These are phyloP conservation scores for Tetracentron sinense DNA, from an alignment of 164 flowering plant genomes.

Conservation along the genomic window DNA sequence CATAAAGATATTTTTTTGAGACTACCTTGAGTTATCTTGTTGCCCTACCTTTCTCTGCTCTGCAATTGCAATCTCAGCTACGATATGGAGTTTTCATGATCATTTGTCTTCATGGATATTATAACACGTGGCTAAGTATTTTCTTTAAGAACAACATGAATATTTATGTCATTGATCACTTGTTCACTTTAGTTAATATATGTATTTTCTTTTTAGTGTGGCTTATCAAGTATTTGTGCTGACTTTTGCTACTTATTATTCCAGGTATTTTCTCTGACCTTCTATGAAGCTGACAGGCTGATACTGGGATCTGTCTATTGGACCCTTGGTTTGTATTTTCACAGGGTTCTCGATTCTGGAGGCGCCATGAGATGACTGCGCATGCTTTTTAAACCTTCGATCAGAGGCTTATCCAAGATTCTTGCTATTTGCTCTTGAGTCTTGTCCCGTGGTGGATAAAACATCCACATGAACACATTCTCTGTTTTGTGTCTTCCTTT, in stretches of 20 bases:
- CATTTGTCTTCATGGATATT: neutral
- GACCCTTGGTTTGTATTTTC: slow-evolving; percentile 67
- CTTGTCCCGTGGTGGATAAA: neutral
- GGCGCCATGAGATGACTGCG: slow-evolving; percentile 14
- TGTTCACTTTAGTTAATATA: slow-evolving; percentile 3
- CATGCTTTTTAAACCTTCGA: slow-evolving; percentile 26
- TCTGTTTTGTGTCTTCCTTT: no score
- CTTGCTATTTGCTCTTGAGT: slow-evolving; percentile 10
- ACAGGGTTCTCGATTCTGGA: slow-evolving; percentile 46
- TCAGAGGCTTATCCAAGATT: slow-evolving; percentile 15
- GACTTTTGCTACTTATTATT: slow-evolving; percentile 53
- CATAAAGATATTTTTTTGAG: no score
- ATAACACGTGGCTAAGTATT: neutral
- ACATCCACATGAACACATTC: neutral
- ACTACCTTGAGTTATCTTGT: neutral
- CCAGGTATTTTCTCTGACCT: slow-evolving; percentile 99
- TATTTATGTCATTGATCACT: neutral
- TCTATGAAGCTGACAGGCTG: slow-evolving; percentile 90
- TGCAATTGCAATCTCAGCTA: no score
- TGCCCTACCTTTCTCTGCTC: neutral
- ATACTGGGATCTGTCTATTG: slow-evolving; percentile 51
- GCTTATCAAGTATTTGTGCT: slow-evolving; percentile 18
- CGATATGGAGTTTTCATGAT: no score
- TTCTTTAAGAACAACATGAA: slow-evolving; percentile 2
- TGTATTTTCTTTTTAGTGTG: neutral